Evolutionary conservation across 2,329 filamentous ascomycete genomes (phyloP), one percentile per base, ranked within the genome.

Genomic region (Davidsoniella neocaledoniae): DNA sequence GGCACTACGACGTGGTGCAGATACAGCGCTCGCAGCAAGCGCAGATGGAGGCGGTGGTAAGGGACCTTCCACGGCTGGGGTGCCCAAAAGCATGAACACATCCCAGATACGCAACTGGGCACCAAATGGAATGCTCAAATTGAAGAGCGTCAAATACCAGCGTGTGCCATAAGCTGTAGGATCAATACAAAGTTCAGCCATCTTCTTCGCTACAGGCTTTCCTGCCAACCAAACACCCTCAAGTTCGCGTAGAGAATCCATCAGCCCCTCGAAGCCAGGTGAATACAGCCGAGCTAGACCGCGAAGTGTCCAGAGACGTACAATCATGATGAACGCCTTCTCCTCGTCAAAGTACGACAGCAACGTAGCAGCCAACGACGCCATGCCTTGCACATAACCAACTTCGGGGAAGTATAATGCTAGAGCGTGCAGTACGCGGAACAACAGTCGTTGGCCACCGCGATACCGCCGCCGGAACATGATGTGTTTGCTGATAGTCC

Each of bases 331-430:
- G 59, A 98, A 98, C 5, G 86, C 81, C 57, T 79, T 79, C 63
- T 95, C 91, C 64, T 98, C 91, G 56, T 96, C 90, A 63, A 88
- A 98, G 62, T 98, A 98, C 61, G 90, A 94, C 5, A 98, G 76
- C 17, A 98, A 69, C 0, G 91, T 96, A 1, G 90, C 90, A 1
- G 86, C 88, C 38, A 96, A 70, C 19, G 87, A 85, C 14, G 90
- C 91, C 91, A 98, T 98, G 49, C 91, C 91, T 64, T 98, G 91
- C 0, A 96, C 91, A 62, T 98, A 98, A 25, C 91, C 91, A 5
- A 85, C 91, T 21, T 84, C 81, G 0, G 86, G 85, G 56, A 90
- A 90, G 62, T 95, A 93, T 9, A 98, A 74, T 16, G 87, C 90
- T 61, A 96, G 77, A 42, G 86, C 83, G 61, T 96, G 91, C 25